These are phyloP conservation scores for Dictyostelium purpureum DNA, from an alignment of 78 protist genomes.

Conservation along the genomic window DNA sequence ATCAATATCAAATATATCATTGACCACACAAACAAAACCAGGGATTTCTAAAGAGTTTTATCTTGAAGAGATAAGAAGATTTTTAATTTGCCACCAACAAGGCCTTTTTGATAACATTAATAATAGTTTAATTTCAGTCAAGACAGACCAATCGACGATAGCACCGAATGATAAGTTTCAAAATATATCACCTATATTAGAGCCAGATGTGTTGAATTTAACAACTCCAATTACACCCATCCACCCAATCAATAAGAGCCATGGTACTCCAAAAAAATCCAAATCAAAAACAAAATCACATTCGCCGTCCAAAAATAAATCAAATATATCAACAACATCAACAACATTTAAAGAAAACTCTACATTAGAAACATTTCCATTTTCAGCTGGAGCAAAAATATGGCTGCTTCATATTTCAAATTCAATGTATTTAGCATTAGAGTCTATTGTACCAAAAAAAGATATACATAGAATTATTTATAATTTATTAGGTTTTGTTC, in stretches of 20 bases:
- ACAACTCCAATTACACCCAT: background rate
- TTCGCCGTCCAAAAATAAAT: background rate
- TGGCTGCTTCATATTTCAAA: background rate
- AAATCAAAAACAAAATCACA: no score
- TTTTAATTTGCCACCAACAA: background rate
- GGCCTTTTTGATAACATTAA: background rate
- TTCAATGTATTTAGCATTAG: background rate
- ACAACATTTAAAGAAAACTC: background rate
- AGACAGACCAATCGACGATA: background rate
- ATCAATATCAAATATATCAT: no score
- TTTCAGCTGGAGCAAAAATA: conserved; percentile 5
- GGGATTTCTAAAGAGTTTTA: no score
- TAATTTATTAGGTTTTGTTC: background rate
- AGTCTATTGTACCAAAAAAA: background rate
- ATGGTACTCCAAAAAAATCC: no score
- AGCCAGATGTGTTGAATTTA: background rate
- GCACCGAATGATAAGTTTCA: background rate
- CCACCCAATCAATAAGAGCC: no score
- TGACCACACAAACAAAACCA: no score
- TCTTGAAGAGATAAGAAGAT: background rate
- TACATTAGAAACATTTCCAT: background rate
- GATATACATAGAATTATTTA: background rate
- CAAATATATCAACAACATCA: background rate
- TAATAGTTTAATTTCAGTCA: background rate
- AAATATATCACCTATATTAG: background rate